Evolutionary conservation across 441 rosid species (phyloP).

Genomic region (Adansonia grandidieri): DNA sequence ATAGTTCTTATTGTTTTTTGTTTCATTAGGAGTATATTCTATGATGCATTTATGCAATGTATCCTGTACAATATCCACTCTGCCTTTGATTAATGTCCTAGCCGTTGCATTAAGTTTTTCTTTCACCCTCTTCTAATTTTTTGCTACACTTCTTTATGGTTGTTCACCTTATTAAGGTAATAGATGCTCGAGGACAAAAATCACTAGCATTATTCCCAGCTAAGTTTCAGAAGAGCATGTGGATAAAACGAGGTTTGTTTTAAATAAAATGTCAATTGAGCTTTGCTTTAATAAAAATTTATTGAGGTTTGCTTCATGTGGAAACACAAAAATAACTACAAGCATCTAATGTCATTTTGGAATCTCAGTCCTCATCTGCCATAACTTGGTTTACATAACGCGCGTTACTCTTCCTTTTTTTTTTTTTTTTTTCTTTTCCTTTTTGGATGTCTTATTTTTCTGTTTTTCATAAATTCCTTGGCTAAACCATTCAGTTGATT

Average conservation of each 20-base stretch:
- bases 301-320: background rate
- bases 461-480: background rate
- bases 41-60: background rate
- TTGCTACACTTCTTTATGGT: background rate
- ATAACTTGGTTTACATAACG: background rate
- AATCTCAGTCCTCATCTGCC: background rate
- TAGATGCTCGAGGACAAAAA: constrained; percentile 72
- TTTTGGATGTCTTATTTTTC: constrained; percentile 8
- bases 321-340: background rate
- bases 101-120: background rate
- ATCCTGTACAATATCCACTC: background rate
- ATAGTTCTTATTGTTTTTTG: background rate
- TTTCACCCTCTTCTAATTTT: background rate
- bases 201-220: constrained; percentile 87
- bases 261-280: background rate
- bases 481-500: background rate
- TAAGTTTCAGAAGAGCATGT: constrained; percentile 88
- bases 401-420: background rate
- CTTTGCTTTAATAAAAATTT: background rate
- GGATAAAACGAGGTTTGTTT: constrained; percentile 75
- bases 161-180: constrained; percentile 49
- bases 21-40: background rate
- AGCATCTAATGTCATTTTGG: background rate
- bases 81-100: background rate
- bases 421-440: background rate